Conservation (phyloP, 495 filamentous ascomycete species). For the Xylaria bambusicola region DNA sequence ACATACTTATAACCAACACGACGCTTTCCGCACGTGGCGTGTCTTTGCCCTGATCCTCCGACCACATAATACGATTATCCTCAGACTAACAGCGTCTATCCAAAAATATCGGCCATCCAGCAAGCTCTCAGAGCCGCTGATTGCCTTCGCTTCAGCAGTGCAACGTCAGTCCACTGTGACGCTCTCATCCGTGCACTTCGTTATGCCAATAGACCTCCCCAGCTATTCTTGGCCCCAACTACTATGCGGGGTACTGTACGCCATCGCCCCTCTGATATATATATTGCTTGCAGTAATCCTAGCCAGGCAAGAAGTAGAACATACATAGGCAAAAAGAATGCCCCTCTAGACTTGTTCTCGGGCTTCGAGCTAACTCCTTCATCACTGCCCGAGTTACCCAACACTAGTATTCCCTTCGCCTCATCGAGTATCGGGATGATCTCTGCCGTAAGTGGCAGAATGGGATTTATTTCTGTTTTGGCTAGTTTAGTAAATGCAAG, state of each 20-base stretch:
- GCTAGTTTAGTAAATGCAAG: slow-evolving; percentile 6
- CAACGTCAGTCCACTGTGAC: slow-evolving; percentile 3
- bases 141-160: slow-evolving; percentile 19
- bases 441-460: neutral
- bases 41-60: no score
- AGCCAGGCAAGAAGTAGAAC: neutral
- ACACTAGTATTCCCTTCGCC: neutral
- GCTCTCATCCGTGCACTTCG: neutral
- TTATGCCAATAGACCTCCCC: neutral
- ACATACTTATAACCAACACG: no score
- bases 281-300: no score
- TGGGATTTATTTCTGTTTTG: slow-evolving; percentile 2
- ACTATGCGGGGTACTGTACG: slow-evolving; percentile 7
- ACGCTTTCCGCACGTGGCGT: no score
- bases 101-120: slow-evolving; percentile 21
- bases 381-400: neutral
- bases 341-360: neutral
- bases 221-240: slow-evolving; percentile 6
- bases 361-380: neutral
- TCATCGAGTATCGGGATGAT: neutral
- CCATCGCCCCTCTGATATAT: neutral
- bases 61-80: no score
- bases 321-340: neutral
- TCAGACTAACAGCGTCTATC: slow-evolving; percentile 5
- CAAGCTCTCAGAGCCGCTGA: slow-evolving; percentile 17